Evolutionary conservation across 2,329 filamentous ascomycete species (phyloP), one percentile per base, ranked within the genome.

Genomic region (Monilinia polystroma): DNA sequence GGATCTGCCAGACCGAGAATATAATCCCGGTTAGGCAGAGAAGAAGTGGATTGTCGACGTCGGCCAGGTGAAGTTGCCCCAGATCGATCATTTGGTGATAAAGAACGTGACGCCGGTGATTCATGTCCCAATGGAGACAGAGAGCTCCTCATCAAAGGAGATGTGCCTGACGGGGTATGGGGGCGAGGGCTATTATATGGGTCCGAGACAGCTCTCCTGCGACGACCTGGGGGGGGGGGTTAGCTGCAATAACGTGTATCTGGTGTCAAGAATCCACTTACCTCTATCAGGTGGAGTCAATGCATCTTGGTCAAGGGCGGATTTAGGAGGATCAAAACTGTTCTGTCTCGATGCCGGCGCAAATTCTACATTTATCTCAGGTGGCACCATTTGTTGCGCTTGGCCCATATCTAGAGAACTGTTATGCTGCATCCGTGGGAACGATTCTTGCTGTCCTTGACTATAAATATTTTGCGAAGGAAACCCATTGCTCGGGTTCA

Each of bases 1-100:
- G 93, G 93, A 77, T 97, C 92, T 14, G 93, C 94, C 20, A 98
- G 84, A 69, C 93, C 92, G 52, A 98, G 82, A n/a, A 96, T 95
- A 75, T 97, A 90, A 73, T 90, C 88, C 52, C 88, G 85, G 70
- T 86, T 84, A 56, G 76, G 82, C 79, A 67, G 79, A 78, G 68
- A 81, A 5, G 86, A 88, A 20, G 87, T 88, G 6, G 87, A 89
- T 72, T 88, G 85, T n/a, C 87, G 83, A 67, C 83, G 80, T 66
- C 81, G 78, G 59, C 72, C 71, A 35, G 75, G 82, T 5, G 81
- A 80, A 38, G 79, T 80, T 20, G 80, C 80, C 55, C 80, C 79
- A 38, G 82, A 81, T 58, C 85, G 81, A 70, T 87, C 84, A 32
- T 85, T 79, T 6, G 87, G 86, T 2, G 86, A 89, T 53, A 87